Conservation (phyloP, 441 rosid genomes). For the Syzygium syzygioides region DNA sequence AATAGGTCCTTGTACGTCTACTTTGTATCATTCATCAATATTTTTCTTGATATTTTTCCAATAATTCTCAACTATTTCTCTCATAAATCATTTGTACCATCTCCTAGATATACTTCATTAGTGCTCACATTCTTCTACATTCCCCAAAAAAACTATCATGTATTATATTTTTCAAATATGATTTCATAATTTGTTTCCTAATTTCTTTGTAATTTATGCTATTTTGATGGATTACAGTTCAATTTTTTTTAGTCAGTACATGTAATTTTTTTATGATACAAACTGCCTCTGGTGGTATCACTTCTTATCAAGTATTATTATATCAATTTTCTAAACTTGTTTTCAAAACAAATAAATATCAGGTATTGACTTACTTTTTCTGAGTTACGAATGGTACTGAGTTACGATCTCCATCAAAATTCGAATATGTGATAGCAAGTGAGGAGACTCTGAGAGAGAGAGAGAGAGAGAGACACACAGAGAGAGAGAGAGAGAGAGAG, state of each 20-base stretch:
- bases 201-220: background rate
- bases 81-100: background rate
- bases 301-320: background rate
- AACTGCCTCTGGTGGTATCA: background rate
- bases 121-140: background rate
- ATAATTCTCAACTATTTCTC: background rate
- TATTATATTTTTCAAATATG: background rate
- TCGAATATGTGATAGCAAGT: background rate
- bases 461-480: too few relatives aligned
- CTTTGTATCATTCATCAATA: background rate
- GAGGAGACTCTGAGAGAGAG: too few relatives aligned
- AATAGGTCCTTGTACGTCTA: background rate
- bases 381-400: background rate
- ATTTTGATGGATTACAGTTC: background rate
- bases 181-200: background rate
- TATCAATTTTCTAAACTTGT: background rate
- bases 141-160: background rate
- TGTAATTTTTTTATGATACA: background rate
- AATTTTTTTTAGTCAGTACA: background rate
- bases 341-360: background rate
- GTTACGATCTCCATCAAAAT: background rate
- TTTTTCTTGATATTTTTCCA: background rate
- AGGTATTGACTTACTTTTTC: background rate
- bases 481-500: too few relatives aligned
- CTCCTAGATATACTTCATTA: background rate